Evolutionary conservation across 371 early-diverging fungal species (phyloP), one percentile per base, ranked within the genome.

Genomic region (Nematocida sp.): DNA sequence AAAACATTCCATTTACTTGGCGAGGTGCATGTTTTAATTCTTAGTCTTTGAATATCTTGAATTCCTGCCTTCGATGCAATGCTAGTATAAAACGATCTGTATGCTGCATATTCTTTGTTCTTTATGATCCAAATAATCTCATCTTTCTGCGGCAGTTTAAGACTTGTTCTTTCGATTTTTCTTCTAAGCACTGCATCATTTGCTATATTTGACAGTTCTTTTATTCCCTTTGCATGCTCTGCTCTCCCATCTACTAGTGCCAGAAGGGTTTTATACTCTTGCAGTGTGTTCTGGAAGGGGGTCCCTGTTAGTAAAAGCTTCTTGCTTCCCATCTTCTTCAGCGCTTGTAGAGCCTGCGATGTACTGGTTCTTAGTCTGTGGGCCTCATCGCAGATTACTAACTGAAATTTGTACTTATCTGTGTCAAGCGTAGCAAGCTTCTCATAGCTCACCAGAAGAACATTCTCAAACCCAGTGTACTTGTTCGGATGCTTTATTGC

Each of bases 291-390:
- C 86, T 97, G 94, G 56, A 96, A 85, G 18, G 99, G 99, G 1
- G 99, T 99, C 74, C 99, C 99, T 0, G 97, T 97, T 44, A 99
- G 90, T 57, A 99, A 87, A 66, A 99, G 90, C 66, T 95, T 91
- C 84, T 95, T 92, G 67, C 91, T 88, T 18, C 90, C 87, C 78
- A 96, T 89, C 47, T 90, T 89, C 72, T 94, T 92, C n/a, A 98
- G 92, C 25, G 93, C 92, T 82, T 92, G 92, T 0, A 94, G 93
- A 18, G 95, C 90, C 86, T 91, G 90, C 0, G 95, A 94, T 85
- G 94, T 94, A 85, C 94, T 93, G 84, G 97, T 97, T 88, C 98
- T 96, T 88, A 99, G 93, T 71, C 97, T 91, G 84, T 99, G 99
- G 0, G 96, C 97, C 88, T 99, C 99, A 87, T 99, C 99, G 82